Base-by-base conservation (phyloP, 495 filamentous ascomycete species). In the Podospora didyma region DNA sequence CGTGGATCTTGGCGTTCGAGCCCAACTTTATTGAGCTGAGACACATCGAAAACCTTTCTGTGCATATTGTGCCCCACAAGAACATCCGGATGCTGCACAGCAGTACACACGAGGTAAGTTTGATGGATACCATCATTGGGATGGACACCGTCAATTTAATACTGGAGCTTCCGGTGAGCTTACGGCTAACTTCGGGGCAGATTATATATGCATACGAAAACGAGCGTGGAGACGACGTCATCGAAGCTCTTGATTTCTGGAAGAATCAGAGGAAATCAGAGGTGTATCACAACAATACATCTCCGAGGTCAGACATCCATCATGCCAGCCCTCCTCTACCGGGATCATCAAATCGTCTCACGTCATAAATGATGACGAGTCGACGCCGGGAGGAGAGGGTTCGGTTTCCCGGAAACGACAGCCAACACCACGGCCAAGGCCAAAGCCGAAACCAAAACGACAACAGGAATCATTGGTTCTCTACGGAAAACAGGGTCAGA, bases 231-330 rank as follows among this genome's bases (percentile, higher is more conserved):
- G 88, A 95, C 65, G 95, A 99, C 68, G 86, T 97, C 45, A 86
- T 99, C 53, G 91, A 91, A 57, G 91, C 90, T 54, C 84, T 99
- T 69, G 95, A 99, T 73, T 99, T 99, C 76, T 98, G 94, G 94
- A 89, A 82, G 71, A 82, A 78, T 64, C 79, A 73, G 50, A 65
- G 73, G 45, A 75, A 73, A 59, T 74, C 73, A 19, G 72, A 75
- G 46, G 41, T 70, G 51, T 60, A 42, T 14, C 39, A 10, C 39
- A 16, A 5, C 39, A 7, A 42, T 42, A 5, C 39, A 42, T 14
- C 39, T 14, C 39, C 12, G n/a, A 42, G 12, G n/a, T 14, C 12
- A 50, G 48, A 50, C 19, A 11, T 17, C 14, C 26, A 34, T 35
- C 48, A 50, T 21, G 48, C 34, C 23, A 34, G 48, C n/a, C 19